Evolutionary conservation across 331 rosid genomes (phyloP), one percentile per base, ranked within the genome.

Genomic region (Malus hybrid): DNA sequence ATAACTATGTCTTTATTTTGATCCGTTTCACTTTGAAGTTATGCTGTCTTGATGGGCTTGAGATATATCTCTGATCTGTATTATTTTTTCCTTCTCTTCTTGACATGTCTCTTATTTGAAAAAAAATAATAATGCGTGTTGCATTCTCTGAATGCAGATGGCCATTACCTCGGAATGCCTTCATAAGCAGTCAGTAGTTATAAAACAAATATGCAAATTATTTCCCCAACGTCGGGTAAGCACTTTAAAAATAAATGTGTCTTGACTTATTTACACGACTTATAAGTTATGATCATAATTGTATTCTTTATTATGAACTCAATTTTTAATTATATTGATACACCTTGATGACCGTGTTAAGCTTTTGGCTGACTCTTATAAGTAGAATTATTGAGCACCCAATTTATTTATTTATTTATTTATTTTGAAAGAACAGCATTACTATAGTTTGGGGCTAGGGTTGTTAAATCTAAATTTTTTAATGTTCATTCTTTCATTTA

Each of bases 181-280:
- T 79, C 97, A 92, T 77, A 95, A 89, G 74, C 99, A 90, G 81
- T 88, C 99, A 1, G 87, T 95, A 76, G 93, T 95, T 75, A 83
- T 92, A 72, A 95, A 90, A 85, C 97, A 95, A 79, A 87, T 95
- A 83, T 92, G 99, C 88, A 95, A 88, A 80, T 75, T 95, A 80
- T 92, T 95, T 79, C 97, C 97, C 56, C 99, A 84, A 83, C 91
- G 98, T 16, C 90, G 87, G 89, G 99, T 95, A 90, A 84, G 90
- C 59, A 36, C 39, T 76, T 72, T 27, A 69, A 57, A 71, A 65
- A 0, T 12, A 65, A 50, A 63, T 60, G 22, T 71, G 28, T 13
- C 70, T 74, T 63, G 60, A 64, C 78, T 42, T 42, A 42, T 42
- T 10, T 42, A 22, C 71, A 44, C 34, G 16, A 46, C 15, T 11